Conservation (phyloP, 2,329 filamentous ascomycete species). For the Pestalotiopsis sp. region DNA sequence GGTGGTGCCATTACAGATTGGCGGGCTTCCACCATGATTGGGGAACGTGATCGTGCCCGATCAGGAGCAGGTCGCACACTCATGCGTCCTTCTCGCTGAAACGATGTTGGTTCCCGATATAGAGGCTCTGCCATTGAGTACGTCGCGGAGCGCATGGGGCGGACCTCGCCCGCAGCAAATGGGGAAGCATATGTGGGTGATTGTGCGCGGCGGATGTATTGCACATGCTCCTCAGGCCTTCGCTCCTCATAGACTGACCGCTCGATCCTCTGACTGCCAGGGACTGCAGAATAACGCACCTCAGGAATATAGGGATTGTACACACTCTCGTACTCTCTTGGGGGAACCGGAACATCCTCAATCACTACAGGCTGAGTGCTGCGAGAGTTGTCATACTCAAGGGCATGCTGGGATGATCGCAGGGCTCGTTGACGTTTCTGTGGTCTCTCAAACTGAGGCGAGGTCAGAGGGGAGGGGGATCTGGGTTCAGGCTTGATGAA, state of each 20-base stretch:
- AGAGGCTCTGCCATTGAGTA: conserved; percentile 45
- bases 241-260: conserved; percentile 33
- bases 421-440: conserved; percentile 59
- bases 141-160: conserved; percentile 42
- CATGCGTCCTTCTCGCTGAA: conserved; percentile 50
- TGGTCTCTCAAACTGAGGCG: conserved; percentile 55
- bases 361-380: conserved; percentile 43
- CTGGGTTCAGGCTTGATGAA: conserved; percentile 68
- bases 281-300: conserved; percentile 32
- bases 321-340: conserved; percentile 35
- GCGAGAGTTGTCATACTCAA: conserved; percentile 49
- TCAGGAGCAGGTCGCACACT: conserved; percentile 53
- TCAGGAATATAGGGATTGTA: conserved; percentile 31
- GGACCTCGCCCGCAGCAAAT: conserved; percentile 40
- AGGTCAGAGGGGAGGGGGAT: conserved; percentile 62
- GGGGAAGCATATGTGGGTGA: conserved; percentile 41
- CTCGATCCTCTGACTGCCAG: conserved; percentile 28
- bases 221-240: conserved; percentile 33
- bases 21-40: conserved; percentile 45
- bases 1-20: conserved; percentile 54
- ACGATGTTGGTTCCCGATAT: conserved; percentile 43
- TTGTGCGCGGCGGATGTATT: conserved; percentile 39
- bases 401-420: conserved; percentile 42
- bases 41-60: conserved; percentile 51
- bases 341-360: conserved; percentile 24